Base-by-base conservation (phyloP, 1,284 basidiomycete genomes). In the Lentinula novae-zelandiae region DNA sequence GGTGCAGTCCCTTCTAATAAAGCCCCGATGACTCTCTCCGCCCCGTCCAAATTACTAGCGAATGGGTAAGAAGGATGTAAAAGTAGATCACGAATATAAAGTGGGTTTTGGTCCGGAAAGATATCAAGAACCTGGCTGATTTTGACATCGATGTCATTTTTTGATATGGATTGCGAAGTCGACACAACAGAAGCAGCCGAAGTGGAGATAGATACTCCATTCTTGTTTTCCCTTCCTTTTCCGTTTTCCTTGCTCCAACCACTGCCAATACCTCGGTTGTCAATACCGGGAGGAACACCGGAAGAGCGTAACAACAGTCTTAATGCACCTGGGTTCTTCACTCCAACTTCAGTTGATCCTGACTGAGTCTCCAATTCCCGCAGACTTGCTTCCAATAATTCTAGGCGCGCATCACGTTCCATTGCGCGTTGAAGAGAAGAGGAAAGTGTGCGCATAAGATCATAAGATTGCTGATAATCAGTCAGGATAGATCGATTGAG, bases 1-100 rank as follows among this genome's bases (percentile, higher is more conserved):
- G 84, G 85, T 1, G 88, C 85, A 0, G 82, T 85, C 0, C 86
- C 88, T 57, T 91, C 90, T 54, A 93, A 74, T n/a, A 93, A 68
- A 0, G 86, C 86, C 34, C 79, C 83, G 8, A 92, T 77, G 22
- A 91, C 81, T 51, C 77, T 76, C 65, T 90, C 87, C 12, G 60
- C 53, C 48, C 77, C 76, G 65, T 90, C 87, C 13, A 54, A n/a
- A 55, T 80, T 78, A 0, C 81, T 78, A 5, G 71, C 70, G 64
- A 80, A 87, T 5, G 76, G 71, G 62, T 78, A 81, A 15, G 76
- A 74, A 1, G 79, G 71, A 61, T 82, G 78, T 9, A 65, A 61
- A 6, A 93, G 78, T 8, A 91, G 73, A 20, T 77, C 77, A 40
- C 80, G 79, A 54, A 92, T 73, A 64, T 92, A 87, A 1, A 69